Conservation (phyloP, 768 basidiomycete species). For the Pleurotus cornucopiae region DNA sequence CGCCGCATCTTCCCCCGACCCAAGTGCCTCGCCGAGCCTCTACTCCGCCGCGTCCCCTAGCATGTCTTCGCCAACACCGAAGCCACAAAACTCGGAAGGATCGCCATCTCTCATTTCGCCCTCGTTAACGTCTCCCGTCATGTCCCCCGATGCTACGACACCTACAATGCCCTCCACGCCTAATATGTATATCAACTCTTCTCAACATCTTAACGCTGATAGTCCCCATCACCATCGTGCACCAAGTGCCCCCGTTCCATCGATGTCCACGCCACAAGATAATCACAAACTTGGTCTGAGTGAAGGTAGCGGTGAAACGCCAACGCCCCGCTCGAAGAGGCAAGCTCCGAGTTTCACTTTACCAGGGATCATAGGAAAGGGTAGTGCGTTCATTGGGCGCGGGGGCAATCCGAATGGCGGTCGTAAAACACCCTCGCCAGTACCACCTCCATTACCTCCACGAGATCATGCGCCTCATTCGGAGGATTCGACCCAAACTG, state of each 20-base stretch:
- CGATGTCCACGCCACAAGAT: not conserved
- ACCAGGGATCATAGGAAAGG: slow-evolving; percentile 2
- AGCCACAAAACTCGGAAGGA: not conserved
- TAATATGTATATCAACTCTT: not conserved
- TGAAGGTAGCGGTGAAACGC: not conserved
- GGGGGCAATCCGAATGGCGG: not conserved
- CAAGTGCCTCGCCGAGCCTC: slow-evolving; percentile 3
- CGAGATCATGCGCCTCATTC: not conserved
- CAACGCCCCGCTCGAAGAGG: slow-evolving; percentile 1
- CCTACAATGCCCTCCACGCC: not conserved
- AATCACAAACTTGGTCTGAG: not conserved
- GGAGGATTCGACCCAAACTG: not conserved
- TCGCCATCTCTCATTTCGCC: not conserved
- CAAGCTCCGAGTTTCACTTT: slow-evolving; percentile 1
- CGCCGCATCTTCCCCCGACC: slow-evolving; percentile 2
- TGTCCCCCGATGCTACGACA: not conserved
- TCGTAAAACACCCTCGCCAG: not conserved
- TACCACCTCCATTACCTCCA: not conserved
- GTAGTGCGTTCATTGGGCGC: not conserved
- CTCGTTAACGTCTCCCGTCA: not conserved
- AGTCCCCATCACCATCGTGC: not conserved
- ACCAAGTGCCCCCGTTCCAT: not conserved
- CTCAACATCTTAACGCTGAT: not conserved
- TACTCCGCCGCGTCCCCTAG: not conserved
- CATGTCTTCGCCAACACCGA: not conserved